phyloP scores from a whole-genome alignment of 805 yeast species.

The Schwanniomyces sp. region DNA sequence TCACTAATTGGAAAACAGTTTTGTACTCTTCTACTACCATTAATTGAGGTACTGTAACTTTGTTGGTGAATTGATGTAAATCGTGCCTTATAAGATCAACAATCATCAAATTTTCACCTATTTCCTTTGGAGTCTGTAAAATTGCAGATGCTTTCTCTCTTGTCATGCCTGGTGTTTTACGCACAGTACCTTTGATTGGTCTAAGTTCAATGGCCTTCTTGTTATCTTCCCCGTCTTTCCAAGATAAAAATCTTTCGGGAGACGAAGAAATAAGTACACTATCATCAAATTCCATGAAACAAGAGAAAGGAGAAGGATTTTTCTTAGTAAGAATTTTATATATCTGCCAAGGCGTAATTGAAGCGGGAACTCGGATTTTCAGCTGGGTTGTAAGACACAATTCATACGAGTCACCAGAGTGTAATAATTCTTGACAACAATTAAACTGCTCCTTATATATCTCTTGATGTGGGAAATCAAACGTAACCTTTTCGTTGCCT shows the following conservation, averaged over 20 bases:
- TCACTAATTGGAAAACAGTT: constrained; percentile 88
- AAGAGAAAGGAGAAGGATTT: constrained; percentile 93
- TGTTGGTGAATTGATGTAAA: constrained; percentile 60
- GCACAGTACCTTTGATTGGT: constrained; percentile 96
- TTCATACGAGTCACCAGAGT: constrained; percentile 89
- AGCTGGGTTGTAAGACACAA: constrained; percentile 84
- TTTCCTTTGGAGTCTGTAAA: constrained; percentile 82
- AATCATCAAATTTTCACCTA: constrained; percentile 96
- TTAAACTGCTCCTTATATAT: constrained; percentile 56
- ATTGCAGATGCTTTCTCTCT: constrained; percentile 60
- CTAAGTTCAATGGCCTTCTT: constrained; percentile 66
- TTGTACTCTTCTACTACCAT: constrained; percentile 93
- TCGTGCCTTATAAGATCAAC: constrained; percentile 95
- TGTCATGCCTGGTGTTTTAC: constrained; percentile 55
- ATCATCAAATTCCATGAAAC: constrained; percentile 70
- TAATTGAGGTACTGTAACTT: constrained; percentile 71
- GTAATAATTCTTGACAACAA: constrained; percentile 65
- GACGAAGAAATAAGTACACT: constrained; percentile 77
- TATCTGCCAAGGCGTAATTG: constrained; percentile 68
- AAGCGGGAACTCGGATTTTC: constrained; percentile 49
- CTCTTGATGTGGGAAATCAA: constrained; percentile 51
- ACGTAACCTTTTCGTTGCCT: constrained; percentile 25
- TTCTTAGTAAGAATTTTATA: constrained; percentile 67
- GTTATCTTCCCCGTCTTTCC: constrained; percentile 48
- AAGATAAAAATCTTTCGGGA: constrained; percentile 88